Percentiles rank a stretch among this genome's conserved stretches.
Conservation (phyloP, 2,329 filamentous ascomycete genomes). For the Cladosporium austrohemisphaericum region DNA sequence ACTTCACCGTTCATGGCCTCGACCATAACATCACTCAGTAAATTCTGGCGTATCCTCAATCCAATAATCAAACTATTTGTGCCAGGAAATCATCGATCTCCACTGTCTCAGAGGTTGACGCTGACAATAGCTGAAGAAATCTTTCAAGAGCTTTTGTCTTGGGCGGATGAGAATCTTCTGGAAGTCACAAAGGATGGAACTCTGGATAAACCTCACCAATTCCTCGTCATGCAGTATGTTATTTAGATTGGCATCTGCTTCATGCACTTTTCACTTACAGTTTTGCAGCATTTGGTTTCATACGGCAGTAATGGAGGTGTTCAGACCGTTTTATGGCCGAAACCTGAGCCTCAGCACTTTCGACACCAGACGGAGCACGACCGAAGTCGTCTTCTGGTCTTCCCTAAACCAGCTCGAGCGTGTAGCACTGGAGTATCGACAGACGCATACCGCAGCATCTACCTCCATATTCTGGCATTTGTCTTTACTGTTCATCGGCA, state of each 20-base stretch:
- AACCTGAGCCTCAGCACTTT: not conserved
- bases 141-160: not conserved
- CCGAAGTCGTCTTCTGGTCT: slow-evolving; percentile 7
- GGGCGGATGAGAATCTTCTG: not conserved
- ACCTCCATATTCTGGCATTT: slow-evolving; percentile 7
- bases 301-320: slow-evolving; percentile 9
- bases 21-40: not conserved
- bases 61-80: not conserved
- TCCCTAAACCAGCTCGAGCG: not conserved
- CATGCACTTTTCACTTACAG: not conserved
- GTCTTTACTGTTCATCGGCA: slow-evolving; percentile 1
- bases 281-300: slow-evolving; percentile 3
- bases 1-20: not conserved
- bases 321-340: not conserved
- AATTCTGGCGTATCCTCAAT: slow-evolving; percentile 4
- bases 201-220: not conserved
- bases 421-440: slow-evolving; percentile 4
- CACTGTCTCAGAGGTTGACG: not conserved
- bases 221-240: slow-evolving; percentile 6
- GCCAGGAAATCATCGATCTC: not conserved
- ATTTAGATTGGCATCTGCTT: too few species aligned
- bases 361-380: not conserved
- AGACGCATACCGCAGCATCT: not conserved
- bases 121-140: not conserved
- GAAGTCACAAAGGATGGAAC: not conserved